These are phyloP conservation scores for Tuber indicum DNA, from an alignment of 495 filamentous ascomycete genomes.

Conservation along the genomic window DNA sequence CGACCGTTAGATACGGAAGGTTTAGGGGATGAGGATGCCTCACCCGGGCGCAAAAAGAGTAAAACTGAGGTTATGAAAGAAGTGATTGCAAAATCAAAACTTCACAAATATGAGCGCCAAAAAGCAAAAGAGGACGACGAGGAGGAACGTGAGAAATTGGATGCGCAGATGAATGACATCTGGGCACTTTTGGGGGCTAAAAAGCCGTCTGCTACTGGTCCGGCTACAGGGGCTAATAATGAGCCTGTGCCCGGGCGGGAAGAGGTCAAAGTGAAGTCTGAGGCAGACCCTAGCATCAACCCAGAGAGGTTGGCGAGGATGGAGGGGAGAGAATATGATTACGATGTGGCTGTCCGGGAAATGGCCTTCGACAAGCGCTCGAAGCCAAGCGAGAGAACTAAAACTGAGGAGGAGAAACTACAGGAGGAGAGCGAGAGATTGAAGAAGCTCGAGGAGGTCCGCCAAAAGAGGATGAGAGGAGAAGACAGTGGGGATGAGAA, in stretches of 20 bases:
- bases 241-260: slow-evolving; percentile 29
- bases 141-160: slow-evolving; percentile 72
- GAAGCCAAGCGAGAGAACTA: slow-evolving; percentile 74
- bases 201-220: slow-evolving; percentile 43
- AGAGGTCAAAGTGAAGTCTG: slow-evolving; percentile 21
- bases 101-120: slow-evolving; percentile 88
- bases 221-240: slow-evolving; percentile 41
- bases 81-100: slow-evolving; percentile 93
- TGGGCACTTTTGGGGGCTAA: slow-evolving; percentile 58
- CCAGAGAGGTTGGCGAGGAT: slow-evolving; percentile 55
- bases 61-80: slow-evolving; percentile 96
- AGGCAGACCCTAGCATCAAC: slow-evolving; percentile 46
- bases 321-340: slow-evolving; percentile 59
- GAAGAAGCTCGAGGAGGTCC: slow-evolving; percentile 70
- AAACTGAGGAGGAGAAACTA: slow-evolving; percentile 82
- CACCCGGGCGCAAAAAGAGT: slow-evolving; percentile 73
- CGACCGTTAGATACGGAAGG: slow-evolving; percentile 48
- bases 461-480: slow-evolving; percentile 68
- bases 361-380: slow-evolving; percentile 76
- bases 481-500: slow-evolving; percentile 49
- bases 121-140: slow-evolving; percentile 89
- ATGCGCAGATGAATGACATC: slow-evolving; percentile 71
- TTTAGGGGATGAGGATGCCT: slow-evolving; percentile 48
- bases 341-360: slow-evolving; percentile 73
- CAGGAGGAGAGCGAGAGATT: slow-evolving; percentile 66